These are phyloP conservation scores for Diddensiella caesifluorescens DNA, from an alignment of 805 yeast species.

Conservation along the genomic window DNA sequence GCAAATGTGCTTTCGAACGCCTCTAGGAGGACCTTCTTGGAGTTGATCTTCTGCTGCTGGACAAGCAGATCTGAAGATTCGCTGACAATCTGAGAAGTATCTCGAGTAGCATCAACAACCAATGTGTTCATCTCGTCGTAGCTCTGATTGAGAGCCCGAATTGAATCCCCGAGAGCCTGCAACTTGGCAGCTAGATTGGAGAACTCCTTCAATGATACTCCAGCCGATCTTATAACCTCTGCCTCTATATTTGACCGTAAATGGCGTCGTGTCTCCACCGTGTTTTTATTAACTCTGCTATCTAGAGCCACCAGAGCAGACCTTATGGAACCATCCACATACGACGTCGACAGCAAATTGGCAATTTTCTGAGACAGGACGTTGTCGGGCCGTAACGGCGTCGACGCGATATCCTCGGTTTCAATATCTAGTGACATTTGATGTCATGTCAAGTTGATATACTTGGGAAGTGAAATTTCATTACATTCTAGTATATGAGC, in stretches of 20 bases:
- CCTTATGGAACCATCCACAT: slow-evolving; percentile 29
- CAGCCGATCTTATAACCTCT: slow-evolving; percentile 31
- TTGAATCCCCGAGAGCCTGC: slow-evolving; percentile 21
- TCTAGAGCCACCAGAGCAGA: slow-evolving; percentile 31
- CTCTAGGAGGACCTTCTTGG: slow-evolving; percentile 27
- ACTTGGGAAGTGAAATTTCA: no score
- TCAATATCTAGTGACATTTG: slow-evolving; percentile 1
- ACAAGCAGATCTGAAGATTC: slow-evolving; percentile 26
- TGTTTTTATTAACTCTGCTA: slow-evolving; percentile 27
- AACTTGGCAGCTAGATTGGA: slow-evolving; percentile 29
- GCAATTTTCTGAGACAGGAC: slow-evolving; percentile 24
- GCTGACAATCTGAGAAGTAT: slow-evolving; percentile 25
- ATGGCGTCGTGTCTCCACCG: slow-evolving; percentile 30
- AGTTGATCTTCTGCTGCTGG: slow-evolving; percentile 20
- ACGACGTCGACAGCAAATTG: slow-evolving; percentile 31
- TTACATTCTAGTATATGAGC: no score
- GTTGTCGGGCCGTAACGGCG: slow-evolving; percentile 9
- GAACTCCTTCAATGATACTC: slow-evolving; percentile 31
- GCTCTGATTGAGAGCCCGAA: slow-evolving; percentile 19
- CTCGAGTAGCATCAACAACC: slow-evolving; percentile 20
- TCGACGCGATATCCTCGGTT: background rate
- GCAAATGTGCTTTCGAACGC: slow-evolving; percentile 54
- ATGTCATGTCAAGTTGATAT: no score
- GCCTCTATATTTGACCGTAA: slow-evolving; percentile 32
- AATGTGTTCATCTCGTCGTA: slow-evolving; percentile 22